phyloP scores from a whole-genome alignment of 805 yeast genomes.

The Metschnikowia hibisci region DNA sequence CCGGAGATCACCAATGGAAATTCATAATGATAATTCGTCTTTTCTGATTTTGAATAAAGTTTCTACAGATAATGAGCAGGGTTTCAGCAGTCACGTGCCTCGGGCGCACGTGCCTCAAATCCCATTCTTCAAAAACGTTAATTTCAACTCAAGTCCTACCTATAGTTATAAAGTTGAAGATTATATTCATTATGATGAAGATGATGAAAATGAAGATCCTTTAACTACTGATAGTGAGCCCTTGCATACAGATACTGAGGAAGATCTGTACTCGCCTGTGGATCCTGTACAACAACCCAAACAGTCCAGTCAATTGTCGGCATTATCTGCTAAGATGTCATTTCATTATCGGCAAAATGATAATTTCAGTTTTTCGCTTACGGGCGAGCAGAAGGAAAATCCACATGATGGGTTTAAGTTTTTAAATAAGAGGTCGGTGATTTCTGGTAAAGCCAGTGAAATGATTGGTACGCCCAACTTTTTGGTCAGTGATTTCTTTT shows the following conservation, averaged over 20 bases:
- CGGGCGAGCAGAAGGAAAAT: constrained; percentile 15
- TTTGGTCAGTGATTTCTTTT: constrained; percentile 41
- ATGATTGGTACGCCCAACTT: constrained; percentile 42
- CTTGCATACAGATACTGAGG: constrained; percentile 16
- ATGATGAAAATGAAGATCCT: constrained; percentile 8
- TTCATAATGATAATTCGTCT: constrained; percentile 32
- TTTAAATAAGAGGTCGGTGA: constrained; percentile 33
- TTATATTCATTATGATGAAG: constrained; percentile 33
- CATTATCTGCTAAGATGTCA: constrained; percentile 27
- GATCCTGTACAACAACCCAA: constrained; percentile 5
- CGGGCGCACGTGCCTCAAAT: constrained; percentile 17
- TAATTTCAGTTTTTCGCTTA: constrained; percentile 32
- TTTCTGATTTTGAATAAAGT: constrained; percentile 27
- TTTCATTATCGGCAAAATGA: constrained; percentile 37
- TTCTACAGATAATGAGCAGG: background rate
- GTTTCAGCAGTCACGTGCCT: constrained; percentile 1
- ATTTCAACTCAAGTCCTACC: constrained; percentile 28
- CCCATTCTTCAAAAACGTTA: constrained; percentile 38
- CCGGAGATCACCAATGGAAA: constrained; percentile 28
- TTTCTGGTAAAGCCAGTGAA: constrained; percentile 41
- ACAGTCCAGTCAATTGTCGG: constrained; percentile 2
- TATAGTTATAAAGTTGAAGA: constrained; percentile 30
- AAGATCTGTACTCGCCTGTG: constrained; percentile 10
- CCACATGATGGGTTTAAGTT: constrained; percentile 29
- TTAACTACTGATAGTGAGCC: constrained; percentile 12